These are phyloP conservation scores for Coix lacrymajobi DNA, from an alignment of 176 grass and related monocot species.

Conservation along the genomic window DNA sequence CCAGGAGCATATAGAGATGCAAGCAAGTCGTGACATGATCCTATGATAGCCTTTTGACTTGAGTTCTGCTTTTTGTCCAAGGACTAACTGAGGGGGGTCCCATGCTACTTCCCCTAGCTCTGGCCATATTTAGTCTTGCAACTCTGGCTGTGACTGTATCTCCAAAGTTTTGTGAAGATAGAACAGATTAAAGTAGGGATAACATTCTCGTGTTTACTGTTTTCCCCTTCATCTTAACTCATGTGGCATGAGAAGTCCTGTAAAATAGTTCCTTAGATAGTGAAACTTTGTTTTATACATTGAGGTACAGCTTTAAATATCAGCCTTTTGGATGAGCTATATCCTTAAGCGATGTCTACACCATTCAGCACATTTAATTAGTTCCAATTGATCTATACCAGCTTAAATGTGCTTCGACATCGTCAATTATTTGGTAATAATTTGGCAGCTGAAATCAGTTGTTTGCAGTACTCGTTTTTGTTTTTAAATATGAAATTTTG, in stretches of 20 bases:
- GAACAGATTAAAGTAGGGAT: constrained; percentile 19
- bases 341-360: constrained; percentile 6
- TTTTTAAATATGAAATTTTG: not conserved
- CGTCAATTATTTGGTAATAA: not conserved
- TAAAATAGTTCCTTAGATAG: constrained; percentile 19
- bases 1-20: constrained; percentile 53
- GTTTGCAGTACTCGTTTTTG: not conserved
- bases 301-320: not conserved
- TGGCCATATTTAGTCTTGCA: constrained; percentile 7
- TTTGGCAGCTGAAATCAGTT: not conserved
- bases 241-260: constrained; percentile 21
- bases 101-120: constrained; percentile 3
- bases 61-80: not conserved
- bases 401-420: not conserved
- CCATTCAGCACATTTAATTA: not conserved
- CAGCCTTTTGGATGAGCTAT: not conserved
- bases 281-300: constrained; percentile 20
- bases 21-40: constrained; percentile 14
- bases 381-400: not conserved
- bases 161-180: constrained; percentile 38
- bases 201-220: not conserved
- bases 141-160: not conserved
- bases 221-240: not conserved
- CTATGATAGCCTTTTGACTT: constrained; percentile 19
- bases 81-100: not conserved